Evolutionary conservation across 441 rosid species (phyloP).

Genomic region (Hura crepitans): DNA sequence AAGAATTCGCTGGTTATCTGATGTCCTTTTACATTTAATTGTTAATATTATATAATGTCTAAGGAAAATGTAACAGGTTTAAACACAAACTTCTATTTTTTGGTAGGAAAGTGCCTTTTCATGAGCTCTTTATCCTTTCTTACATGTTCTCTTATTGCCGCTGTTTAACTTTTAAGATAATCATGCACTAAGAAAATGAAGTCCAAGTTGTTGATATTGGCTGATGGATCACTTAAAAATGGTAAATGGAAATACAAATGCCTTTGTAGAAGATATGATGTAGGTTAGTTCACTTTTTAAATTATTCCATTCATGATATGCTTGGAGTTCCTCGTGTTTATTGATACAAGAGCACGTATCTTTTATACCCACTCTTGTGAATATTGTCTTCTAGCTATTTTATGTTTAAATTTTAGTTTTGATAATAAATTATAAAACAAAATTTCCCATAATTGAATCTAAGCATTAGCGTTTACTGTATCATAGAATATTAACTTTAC

Average conservation of each 20-base stretch:
- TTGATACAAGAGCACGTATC: background rate
- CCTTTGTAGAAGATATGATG: background rate
- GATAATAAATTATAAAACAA: background rate
- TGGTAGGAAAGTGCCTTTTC: background rate
- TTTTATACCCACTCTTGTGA: background rate
- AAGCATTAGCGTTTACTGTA: background rate
- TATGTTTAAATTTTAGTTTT: background rate
- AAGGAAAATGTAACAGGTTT: background rate
- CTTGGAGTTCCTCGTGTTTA: background rate
- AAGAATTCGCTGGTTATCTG: too few species aligned
- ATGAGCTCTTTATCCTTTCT: background rate
- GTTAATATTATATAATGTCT: too few species aligned
- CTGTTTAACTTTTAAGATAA: background rate
- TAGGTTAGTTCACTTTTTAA: background rate
- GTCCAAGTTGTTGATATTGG: background rate
- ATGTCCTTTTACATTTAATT: too few species aligned
- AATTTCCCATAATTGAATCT: background rate
- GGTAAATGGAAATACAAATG: background rate
- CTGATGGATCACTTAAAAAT: background rate
- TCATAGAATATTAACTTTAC: background rate
- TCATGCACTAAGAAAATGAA: background rate
- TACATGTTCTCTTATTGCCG: background rate
- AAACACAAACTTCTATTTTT: background rate
- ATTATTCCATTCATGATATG: background rate
- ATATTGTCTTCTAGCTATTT: slow-evolving; percentile 2